phyloP scores from a whole-genome alignment of 371 early-diverging fungal genomes.

The Basidiobolus meristosporus region DNA sequence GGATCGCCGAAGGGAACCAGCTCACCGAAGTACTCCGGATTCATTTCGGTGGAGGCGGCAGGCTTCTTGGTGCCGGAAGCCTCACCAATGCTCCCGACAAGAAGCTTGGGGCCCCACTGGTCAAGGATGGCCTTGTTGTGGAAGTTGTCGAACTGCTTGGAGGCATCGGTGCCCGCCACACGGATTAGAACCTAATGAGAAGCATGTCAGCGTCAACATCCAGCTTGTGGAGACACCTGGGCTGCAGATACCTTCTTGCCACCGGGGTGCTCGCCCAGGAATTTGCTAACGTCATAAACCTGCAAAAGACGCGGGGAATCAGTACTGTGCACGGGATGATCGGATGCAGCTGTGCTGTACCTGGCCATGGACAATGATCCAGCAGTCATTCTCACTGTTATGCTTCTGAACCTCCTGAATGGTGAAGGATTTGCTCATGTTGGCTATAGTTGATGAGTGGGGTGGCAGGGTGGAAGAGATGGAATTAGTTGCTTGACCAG shows the following conservation, averaged over 20 bases:
- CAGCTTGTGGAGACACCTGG: not conserved
- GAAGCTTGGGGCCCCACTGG: constrained; percentile 27
- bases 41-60: constrained; percentile 3
- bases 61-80: constrained; percentile 5
- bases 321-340: too few relatives aligned
- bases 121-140: constrained; percentile 43
- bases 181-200: constrained; percentile 45
- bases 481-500: too few relatives aligned
- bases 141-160: constrained; percentile 74
- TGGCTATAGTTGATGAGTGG: too few relatives aligned
- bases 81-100: constrained; percentile 31
- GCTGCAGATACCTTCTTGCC: constrained; percentile 20
- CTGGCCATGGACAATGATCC: constrained; percentile 77
- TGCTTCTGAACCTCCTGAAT: constrained; percentile 57
- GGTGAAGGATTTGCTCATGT: constrained; percentile 17
- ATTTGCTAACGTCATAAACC: constrained; percentile 56
- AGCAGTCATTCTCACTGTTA: constrained; percentile 53
- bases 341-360: constrained; percentile 22
- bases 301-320: too few relatives aligned
- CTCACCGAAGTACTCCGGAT: constrained; percentile 36
- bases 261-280: constrained; percentile 79
- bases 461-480: too few relatives aligned
- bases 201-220: not conserved
- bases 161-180: constrained; percentile 71
- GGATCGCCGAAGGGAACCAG: constrained; percentile 70